A percentile compares a stretch with the other conserved stretches of the same genome.
Conservation (phyloP, 179 eudicot species). For the Monotropa hypopitys region DNA sequence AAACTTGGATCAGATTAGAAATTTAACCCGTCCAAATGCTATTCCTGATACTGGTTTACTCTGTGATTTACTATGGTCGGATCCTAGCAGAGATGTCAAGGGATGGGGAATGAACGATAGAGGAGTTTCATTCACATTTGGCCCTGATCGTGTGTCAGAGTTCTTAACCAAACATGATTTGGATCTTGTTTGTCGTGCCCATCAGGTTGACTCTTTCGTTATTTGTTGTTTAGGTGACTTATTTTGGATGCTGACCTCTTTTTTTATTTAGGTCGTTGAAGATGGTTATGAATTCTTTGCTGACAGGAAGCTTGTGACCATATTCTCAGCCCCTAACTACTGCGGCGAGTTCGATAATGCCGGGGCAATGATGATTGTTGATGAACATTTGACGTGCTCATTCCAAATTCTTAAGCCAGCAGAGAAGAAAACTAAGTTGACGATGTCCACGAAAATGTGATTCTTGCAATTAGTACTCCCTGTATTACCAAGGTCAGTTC, state of each 20-base stretch:
- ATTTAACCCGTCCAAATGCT: constrained; percentile 67
- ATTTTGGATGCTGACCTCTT: constrained; percentile 7
- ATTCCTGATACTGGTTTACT: constrained; percentile 83
- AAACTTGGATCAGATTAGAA: constrained; percentile 69
- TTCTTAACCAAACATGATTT: constrained; percentile 77
- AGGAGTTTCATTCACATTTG: constrained; percentile 88
- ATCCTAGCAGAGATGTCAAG: constrained; percentile 73
- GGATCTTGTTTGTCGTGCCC: constrained; percentile 93
- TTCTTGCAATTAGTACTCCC: constrained; percentile 4
- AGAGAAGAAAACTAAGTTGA: constrained; percentile 62
- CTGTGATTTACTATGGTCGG: constrained; percentile 93
- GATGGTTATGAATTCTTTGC: constrained; percentile 99
- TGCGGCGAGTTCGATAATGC: constrained; percentile 95
- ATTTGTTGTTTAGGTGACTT: neutral
- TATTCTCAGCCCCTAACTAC: constrained; percentile 87
- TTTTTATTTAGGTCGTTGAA: constrained; percentile 63
- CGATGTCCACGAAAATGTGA: constrained; percentile 75
- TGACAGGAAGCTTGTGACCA: constrained; percentile 84
- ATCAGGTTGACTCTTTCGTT: constrained; percentile 43
- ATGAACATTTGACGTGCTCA: constrained; percentile 75
- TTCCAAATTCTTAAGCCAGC: constrained; percentile 94
- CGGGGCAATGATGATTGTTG: constrained; percentile 94
- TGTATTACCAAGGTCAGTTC: constrained; percentile 14
- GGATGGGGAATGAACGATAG: constrained; percentile 98
- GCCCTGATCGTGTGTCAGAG: constrained; percentile 75